These are phyloP conservation scores for Margaritispora aquatica DNA, from an alignment of 495 filamentous ascomycete species.

Conservation along the genomic window DNA sequence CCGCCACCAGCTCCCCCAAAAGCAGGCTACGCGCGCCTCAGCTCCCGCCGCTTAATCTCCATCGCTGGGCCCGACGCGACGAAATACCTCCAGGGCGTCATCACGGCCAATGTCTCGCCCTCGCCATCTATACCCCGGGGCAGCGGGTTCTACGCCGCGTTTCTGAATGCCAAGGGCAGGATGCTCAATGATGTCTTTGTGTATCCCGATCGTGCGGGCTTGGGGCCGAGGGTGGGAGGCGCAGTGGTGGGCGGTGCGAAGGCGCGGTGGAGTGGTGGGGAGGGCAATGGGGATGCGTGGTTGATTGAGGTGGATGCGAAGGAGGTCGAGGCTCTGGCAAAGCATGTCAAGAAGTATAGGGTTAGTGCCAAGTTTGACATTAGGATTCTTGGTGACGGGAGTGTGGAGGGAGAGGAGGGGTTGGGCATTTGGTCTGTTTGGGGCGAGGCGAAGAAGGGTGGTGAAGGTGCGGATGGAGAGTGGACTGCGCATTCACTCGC, in stretches of 20 bases:
- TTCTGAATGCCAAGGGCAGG: conserved; percentile 79
- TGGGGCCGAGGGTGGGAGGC: neutral
- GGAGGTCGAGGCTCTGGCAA: conserved; percentile 52
- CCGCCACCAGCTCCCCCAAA: conserved; percentile 30
- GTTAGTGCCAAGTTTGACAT: conserved; percentile 70
- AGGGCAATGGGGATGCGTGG: conserved; percentile 37
- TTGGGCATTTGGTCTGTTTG: conserved; percentile 74
- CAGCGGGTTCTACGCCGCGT: conserved; percentile 59
- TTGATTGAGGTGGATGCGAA: conserved; percentile 74
- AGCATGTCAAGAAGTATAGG: conserved; percentile 77
- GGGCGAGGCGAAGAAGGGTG: conserved; percentile 33
- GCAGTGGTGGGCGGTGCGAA: neutral
- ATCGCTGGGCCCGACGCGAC: conserved; percentile 72
- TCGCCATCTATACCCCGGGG: conserved; percentile 33
- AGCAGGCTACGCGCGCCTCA: conserved; percentile 47
- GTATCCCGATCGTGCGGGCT: conserved; percentile 45
- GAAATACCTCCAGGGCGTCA: conserved; percentile 80
- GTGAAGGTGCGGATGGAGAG: conserved; percentile 14
- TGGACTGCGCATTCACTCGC: conserved; percentile 39
- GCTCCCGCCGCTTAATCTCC: conserved; percentile 69
- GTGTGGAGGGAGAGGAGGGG: conserved; percentile 49
- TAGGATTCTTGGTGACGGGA: conserved; percentile 52
- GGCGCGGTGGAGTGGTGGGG: conserved; percentile 5
- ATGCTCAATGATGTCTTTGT: conserved; percentile 87
- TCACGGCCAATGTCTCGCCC: conserved; percentile 64